Base-by-base conservation (phyloP, 129 eudicot genomes). In the Flaveria bidentis region DNA sequence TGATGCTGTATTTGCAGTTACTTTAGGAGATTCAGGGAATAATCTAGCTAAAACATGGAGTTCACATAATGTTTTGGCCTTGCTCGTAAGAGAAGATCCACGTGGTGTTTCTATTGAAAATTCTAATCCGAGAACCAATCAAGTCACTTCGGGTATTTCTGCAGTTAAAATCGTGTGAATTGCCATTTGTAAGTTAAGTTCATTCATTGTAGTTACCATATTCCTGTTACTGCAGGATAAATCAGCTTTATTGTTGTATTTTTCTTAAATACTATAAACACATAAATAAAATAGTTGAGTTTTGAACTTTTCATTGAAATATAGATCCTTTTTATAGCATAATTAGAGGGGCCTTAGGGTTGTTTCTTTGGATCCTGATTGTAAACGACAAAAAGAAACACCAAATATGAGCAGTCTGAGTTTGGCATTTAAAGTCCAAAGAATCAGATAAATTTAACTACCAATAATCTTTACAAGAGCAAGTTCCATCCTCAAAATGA, bases 71-170 rank as follows among this genome's bases (percentile, higher is more conserved):
- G 97, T 95, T 62, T 85, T 95, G 73, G 99, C 99, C 45, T 75
- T 95, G 86, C 89, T 92, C 9, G 92, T 95, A 50, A 86, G 86
- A 84, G 99, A 95, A 87, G 97, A 94, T 83, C 97, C 99, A 75
- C 84, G 74, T 67, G 97, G 99, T 62, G 96, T 95, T 60, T 60
- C 75, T 76, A 66, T 91, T 53, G 97, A 95, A 69, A 79, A 77
- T 41, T 89, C 82, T 30, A 97, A 95, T 78, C 99, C 99, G 17
- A 89, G 94, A 9, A 75, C 92, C 69, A 77, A 69, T 42, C 46
- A 36, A 63, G 15, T 63, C 69, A 63, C 69, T 63, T 63, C 22
- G 6, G 69, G 45, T 63, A 63, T 30, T 36, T 63, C 46, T 63
- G 30, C 20, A 15, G 20, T 30, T 63, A 28, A 2, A 11, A 14